Conservation (phyloP, 2,329 filamentous ascomycete species). For the Clathrospora elynae region DNA sequence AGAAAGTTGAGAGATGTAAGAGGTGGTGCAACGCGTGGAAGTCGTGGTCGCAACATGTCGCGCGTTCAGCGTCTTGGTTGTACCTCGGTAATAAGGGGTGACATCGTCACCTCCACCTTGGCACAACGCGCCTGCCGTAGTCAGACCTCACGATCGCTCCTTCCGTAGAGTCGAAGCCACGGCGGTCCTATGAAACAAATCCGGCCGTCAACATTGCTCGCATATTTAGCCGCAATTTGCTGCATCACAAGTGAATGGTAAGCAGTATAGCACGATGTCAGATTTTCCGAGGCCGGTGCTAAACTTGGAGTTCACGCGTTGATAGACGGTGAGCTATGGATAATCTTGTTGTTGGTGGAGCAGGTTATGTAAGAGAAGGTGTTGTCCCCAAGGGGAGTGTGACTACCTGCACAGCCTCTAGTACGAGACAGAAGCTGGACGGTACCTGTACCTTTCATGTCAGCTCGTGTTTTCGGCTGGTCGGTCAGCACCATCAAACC, state of each 20-base stretch:
- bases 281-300: conserved; percentile 6
- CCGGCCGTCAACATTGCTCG: conserved; percentile 19
- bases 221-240: conserved; percentile 24
- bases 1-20: neutral
- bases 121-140: conserved; percentile 16
- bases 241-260: conserved; percentile 19
- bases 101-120: conserved; percentile 14
- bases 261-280: neutral
- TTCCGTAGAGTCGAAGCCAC: conserved; percentile 8
- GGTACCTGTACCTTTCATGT: no score
- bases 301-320: no score
- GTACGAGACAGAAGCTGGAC: no score
- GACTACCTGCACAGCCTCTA: no score
- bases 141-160: neutral
- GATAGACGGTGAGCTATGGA: neutral
- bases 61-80: neutral
- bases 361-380: no score
- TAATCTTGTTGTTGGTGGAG: no score
- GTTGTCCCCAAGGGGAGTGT: neutral
- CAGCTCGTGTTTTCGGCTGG: no score
- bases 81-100: conserved; percentile 23
- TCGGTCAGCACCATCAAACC: neutral
- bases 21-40: conserved; percentile 18
- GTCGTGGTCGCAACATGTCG: conserved; percentile 17
- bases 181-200: conserved; percentile 18